phyloP scores from a whole-genome alignment of 1,284 basidiomycete species.

The Ceratorhiza oryzae-sativae region DNA sequence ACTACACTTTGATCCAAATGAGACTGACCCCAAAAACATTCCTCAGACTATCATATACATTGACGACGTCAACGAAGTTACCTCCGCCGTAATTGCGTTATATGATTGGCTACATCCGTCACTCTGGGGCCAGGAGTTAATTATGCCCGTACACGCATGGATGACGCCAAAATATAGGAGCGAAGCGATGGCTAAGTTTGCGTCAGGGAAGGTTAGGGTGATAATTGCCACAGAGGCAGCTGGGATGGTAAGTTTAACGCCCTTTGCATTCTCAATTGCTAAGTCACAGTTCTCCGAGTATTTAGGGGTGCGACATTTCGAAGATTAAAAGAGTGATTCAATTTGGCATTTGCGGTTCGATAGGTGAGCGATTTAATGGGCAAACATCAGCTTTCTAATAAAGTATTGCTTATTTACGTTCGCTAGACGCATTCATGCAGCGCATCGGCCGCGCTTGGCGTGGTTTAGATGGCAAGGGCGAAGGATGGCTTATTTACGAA shows the following conservation, averaged over 20 bases:
- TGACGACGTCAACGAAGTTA: too few species aligned
- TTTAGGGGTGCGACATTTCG: conserved; percentile 16
- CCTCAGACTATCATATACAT: too few species aligned
- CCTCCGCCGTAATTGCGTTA: too few species aligned
- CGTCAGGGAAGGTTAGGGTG: neutral
- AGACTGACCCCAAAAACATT: too few species aligned
- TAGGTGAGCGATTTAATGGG: neutral
- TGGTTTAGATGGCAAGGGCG: neutral
- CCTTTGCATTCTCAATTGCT: neutral
- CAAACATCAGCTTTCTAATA: too few species aligned
- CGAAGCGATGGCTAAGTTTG: neutral
- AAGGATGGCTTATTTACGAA: conserved; percentile 3
- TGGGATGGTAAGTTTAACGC: neutral
- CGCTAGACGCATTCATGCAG: conserved; percentile 8
- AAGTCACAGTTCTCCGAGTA: neutral
- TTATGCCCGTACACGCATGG: neutral
- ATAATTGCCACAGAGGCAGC: neutral
- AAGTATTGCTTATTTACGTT: neutral
- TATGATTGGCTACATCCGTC: too few species aligned
- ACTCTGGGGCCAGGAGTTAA: neutral
- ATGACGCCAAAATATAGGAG: neutral
- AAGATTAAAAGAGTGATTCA: conserved; percentile 2
- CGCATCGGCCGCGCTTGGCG: conserved; percentile 1
- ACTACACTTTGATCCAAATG: too few species aligned
- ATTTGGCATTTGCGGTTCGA: conserved; percentile 4